Evolutionary conservation across 1,139 yeast species (phyloP).

Genomic region (Magnusiomyces fungicola): DNA sequence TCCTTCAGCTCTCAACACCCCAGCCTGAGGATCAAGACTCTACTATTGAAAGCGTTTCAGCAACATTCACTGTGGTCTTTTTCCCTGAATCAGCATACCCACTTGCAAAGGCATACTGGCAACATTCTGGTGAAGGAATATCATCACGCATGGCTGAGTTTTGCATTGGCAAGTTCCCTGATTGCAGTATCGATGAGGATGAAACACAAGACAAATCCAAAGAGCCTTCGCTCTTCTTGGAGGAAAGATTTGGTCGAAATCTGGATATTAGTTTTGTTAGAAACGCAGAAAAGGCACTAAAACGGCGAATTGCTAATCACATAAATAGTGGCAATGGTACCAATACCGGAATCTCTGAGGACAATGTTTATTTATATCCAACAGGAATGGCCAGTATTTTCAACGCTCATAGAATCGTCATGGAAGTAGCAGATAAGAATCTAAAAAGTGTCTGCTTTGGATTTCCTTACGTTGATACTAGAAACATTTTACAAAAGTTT

Average conservation of each 20-base stretch:
- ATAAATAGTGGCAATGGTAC: slow-evolving; percentile 37
- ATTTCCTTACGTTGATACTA: slow-evolving; percentile 89
- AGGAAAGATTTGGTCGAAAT: slow-evolving; percentile 86
- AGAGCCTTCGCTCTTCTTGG: slow-evolving; percentile 66
- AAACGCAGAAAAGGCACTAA: slow-evolving; percentile 68
- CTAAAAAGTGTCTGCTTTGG: slow-evolving; percentile 82
- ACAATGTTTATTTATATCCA: slow-evolving; percentile 78
- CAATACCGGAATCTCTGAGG: slow-evolving; percentile 29
- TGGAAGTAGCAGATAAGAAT: slow-evolving; percentile 31
- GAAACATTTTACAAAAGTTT: slow-evolving; percentile 76
- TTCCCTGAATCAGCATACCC: slow-evolving; percentile 51
- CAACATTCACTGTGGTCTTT: slow-evolving; percentile 69
- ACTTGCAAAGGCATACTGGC: slow-evolving; percentile 87
- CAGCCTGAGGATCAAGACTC: slow-evolving; percentile 42
- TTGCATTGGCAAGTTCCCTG: slow-evolving; percentile 53
- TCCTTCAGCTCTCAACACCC: slow-evolving; percentile 72
- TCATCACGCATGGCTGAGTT: slow-evolving; percentile 88
- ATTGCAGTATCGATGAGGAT: not conserved
- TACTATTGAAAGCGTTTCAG: slow-evolving; percentile 36
- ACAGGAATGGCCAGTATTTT: slow-evolving; percentile 92
- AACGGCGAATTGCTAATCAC: slow-evolving; percentile 68
- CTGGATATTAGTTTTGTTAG: slow-evolving; percentile 67
- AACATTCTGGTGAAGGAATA: slow-evolving; percentile 91
- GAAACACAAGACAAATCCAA: slow-evolving; percentile 27
- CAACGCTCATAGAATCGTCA: slow-evolving; percentile 64